Conservation (phyloP, 345 rosid species). For the Eucalyptus sp. region DNA sequence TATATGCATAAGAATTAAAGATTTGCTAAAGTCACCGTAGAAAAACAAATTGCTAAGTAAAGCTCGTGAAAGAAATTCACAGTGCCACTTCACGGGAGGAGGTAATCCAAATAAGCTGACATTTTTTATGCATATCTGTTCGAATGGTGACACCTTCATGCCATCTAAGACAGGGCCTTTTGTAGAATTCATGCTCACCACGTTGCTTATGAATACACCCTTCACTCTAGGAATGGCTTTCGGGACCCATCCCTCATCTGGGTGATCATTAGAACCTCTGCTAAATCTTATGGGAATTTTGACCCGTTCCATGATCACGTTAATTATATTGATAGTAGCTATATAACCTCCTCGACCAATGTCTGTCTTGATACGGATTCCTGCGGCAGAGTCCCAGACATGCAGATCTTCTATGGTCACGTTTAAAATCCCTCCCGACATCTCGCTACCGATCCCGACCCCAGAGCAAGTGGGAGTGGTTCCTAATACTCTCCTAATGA, state of each 20-base stretch:
- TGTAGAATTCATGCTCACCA: constrained; percentile 60
- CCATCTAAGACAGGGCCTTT: constrained; percentile 72
- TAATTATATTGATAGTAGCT: constrained; percentile 45
- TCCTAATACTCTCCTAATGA: constrained; percentile 66
- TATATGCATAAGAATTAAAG: background rate
- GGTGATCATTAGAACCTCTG: constrained; percentile 88
- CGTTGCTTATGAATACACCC: constrained; percentile 50
- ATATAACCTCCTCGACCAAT: constrained; percentile 86
- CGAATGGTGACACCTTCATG: constrained; percentile 50
- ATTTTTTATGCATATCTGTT: constrained; percentile 69
- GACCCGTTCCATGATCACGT: constrained; percentile 68
- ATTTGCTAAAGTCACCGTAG: background rate
- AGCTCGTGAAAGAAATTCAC: constrained; percentile 47
- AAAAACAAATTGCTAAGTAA: background rate
- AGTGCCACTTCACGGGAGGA: constrained; percentile 50
- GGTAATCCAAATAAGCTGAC: constrained; percentile 45
- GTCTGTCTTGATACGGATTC: constrained; percentile 86
- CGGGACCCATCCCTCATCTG: constrained; percentile 76
- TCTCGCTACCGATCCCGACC: constrained; percentile 92
- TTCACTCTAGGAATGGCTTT: constrained; percentile 66
- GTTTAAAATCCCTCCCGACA: constrained; percentile 90
- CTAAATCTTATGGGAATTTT: constrained; percentile 83
- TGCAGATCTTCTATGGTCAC: constrained; percentile 57
- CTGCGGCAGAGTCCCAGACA: constrained; percentile 89
- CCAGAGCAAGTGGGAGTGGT: constrained; percentile 96